Conservation (phyloP, 305 asterid genomes). For the Rubia tinctorum region DNA sequence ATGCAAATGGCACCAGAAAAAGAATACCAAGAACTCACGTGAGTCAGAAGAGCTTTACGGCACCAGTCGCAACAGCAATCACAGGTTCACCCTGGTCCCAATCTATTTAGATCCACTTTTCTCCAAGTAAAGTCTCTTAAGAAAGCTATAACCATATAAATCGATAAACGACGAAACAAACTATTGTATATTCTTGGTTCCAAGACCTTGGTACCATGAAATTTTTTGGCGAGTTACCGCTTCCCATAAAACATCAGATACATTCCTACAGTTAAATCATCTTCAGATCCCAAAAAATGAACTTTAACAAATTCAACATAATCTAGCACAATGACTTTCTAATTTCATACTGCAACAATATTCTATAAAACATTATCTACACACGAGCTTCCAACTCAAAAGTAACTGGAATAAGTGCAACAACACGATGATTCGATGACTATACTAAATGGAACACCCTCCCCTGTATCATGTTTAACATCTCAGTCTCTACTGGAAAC, state of each 20-base stretch:
- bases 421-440: neutral
- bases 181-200: constrained; percentile 85
- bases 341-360: neutral
- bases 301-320: neutral
- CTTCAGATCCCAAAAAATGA: neutral
- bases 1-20: constrained; percentile 6
- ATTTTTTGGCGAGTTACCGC: constrained; percentile 68
- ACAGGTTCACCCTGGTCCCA: constrained; percentile 81
- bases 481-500: neutral
- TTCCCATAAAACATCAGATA: constrained; percentile 86
- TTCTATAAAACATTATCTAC: neutral
- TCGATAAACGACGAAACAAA: constrained; percentile 76
- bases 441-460: neutral
- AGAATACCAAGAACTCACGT: no score
- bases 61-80: constrained; percentile 90
- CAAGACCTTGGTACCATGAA: constrained; percentile 84
- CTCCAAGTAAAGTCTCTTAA: constrained; percentile 71
- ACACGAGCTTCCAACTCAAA: no score
- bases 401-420: no score
- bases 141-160: constrained; percentile 88
- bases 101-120: constrained; percentile 67
- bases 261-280: constrained; percentile 47
- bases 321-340: neutral
- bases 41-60: no score
- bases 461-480: neutral